These are phyloP conservation scores for Clonostachys byssicola DNA, from an alignment of 2,329 filamentous ascomycete genomes.

Conservation along the genomic window DNA sequence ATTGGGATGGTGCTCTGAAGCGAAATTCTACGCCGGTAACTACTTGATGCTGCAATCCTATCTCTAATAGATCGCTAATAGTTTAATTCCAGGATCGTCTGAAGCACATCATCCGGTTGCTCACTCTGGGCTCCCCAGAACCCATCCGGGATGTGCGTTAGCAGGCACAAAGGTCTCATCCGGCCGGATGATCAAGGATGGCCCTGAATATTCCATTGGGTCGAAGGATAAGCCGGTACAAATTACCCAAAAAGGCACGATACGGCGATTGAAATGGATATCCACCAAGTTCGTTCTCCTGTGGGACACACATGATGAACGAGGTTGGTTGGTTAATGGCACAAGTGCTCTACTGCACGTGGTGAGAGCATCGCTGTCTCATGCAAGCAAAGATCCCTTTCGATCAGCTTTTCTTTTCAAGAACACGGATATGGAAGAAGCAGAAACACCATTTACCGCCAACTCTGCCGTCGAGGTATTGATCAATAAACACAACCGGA, in stretches of 20 bases:
- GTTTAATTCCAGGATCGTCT: too few species aligned
- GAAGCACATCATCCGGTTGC: too few species aligned
- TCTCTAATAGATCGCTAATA: neutral
- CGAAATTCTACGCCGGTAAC: neutral
- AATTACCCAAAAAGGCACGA: neutral
- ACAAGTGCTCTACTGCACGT: neutral
- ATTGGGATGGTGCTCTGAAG: neutral
- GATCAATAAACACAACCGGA: neutral
- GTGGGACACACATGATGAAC: neutral
- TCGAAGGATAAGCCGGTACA: neutral
- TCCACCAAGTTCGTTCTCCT: neutral
- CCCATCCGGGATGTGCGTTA: too few species aligned
- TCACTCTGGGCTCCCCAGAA: too few species aligned
- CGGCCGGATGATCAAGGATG: neutral
- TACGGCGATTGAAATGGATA: neutral
- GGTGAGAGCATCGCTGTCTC: neutral
- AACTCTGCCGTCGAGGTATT: neutral
- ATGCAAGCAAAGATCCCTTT: neutral
- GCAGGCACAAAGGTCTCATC: too few species aligned
- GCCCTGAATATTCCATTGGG: neutral
- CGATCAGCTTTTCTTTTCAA: neutral
- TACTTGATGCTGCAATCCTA: neutral
- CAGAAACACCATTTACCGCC: neutral
- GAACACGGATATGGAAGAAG: neutral
- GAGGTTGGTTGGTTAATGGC: neutral